Evolutionary conservation across 73 alveolate genomes (phyloP), one percentile per base, ranked within the genome.

Genomic region (Tetrahymena malaccensis): DNA sequence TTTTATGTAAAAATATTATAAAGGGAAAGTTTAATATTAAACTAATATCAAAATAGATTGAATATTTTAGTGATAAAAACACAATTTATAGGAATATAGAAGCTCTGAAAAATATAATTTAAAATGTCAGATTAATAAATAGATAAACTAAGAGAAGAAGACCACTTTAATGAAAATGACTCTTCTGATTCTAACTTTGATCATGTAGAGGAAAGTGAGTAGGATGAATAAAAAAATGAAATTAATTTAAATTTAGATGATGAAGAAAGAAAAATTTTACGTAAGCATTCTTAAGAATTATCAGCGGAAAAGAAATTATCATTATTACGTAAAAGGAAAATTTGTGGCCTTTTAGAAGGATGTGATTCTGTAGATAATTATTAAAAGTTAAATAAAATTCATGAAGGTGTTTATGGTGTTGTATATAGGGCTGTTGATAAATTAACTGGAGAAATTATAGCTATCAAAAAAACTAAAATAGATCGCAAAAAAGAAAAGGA

Each of bases 321-420:
- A 85, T 85, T 95, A 35, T 50, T 95, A 35, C 93, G 94, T 85
- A 95, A 95, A 85, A 85, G 96, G 93, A 95, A 95, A 35, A 89
- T 95, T 12, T 95, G 97, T 50, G 97, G 97, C 58, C 83, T 95
- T 34, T 93, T 95, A 21, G 97, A 95, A 57, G 97, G 97, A 11
- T 96, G 97, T 93, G 96, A 96, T 43, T 93, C 98, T 38, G 97
- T 96, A 22, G 96, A 85, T 40, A 95, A 96, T 93, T 96, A 95
- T 70, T 57, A 96, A 96, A 96, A 96, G 50, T 70, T 96, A 21
- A 96, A 85, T 95, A 56, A 94, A 34, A 96, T 96, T 38, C 99
- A 99, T 27, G 98, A 97, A 96, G 99, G 99, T n/a, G 98, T 99
- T 85, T 99, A 97, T 96, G 99, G 99, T 43, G 97, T 93, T 56